Percentiles rank a stretch among this genome's conserved stretches.
Evolutionary conservation across 2,329 filamentous ascomycete genomes (phyloP).

Genomic region (Fusarium chlamydosporum): DNA sequence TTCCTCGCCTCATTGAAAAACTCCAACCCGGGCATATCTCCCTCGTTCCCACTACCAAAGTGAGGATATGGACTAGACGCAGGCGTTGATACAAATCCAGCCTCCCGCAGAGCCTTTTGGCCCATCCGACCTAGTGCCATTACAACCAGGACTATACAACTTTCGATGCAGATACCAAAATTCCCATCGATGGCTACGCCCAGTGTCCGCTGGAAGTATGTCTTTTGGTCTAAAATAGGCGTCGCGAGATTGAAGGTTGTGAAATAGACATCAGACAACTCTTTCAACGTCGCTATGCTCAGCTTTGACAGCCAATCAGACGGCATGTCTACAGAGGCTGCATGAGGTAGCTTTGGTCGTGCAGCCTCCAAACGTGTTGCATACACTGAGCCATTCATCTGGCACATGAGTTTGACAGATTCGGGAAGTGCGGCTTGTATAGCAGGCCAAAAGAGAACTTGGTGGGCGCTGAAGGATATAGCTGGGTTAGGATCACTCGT

Average conservation of each 20-base stretch:
- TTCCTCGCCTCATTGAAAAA: conserved; percentile 41
- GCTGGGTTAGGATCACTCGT: conserved; percentile 22
- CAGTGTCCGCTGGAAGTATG: conserved; percentile 35
- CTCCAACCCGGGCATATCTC: conserved; percentile 20
- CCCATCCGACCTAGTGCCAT: conserved; percentile 33
- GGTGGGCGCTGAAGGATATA: conserved; percentile 32
- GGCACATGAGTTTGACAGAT: conserved; percentile 32
- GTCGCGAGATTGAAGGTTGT: conserved; percentile 29
- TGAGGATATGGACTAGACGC: background rate
- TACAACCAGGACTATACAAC: conserved; percentile 29
- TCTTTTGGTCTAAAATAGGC: conserved; percentile 39
- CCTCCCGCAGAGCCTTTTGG: conserved; percentile 19
- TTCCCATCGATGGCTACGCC: conserved; percentile 35
- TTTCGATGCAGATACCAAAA: conserved; percentile 35
- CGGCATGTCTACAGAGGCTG: background rate
- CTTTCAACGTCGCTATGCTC: conserved; percentile 29
- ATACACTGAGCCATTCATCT: conserved; percentile 30
- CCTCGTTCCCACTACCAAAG: background rate
- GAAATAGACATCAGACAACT: conserved; percentile 39
- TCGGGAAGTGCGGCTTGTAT: conserved; percentile 20
- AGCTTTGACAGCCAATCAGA: conserved; percentile 17
- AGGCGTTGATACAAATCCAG: conserved; percentile 6
- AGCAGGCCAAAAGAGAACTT: conserved; percentile 32
- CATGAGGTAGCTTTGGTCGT: conserved; percentile 16
- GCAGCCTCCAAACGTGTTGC: conserved; percentile 26